phyloP scores from a whole-genome alignment of 306 rosid species.

The Herpetospermum pedunculosum region DNA sequence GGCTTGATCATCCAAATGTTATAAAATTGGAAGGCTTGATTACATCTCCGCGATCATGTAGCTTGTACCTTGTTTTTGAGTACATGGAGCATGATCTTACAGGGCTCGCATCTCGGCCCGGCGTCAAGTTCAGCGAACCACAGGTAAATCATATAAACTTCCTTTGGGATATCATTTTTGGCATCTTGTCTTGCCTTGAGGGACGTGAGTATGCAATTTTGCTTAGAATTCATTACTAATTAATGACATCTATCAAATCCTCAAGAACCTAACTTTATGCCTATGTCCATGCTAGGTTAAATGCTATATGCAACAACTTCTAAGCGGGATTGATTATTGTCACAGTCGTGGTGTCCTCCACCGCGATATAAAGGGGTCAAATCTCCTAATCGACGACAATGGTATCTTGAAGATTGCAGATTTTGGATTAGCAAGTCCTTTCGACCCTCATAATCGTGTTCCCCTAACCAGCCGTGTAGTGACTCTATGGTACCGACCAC shows the following conservation, averaged over 20 bases:
- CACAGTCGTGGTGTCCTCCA: constrained; percentile 84
- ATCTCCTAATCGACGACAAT: constrained; percentile 69
- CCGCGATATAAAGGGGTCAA: constrained; percentile 97
- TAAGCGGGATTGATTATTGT: constrained; percentile 79
- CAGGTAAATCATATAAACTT: constrained; percentile 40
- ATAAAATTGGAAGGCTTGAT: constrained; percentile 87
- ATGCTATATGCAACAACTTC: constrained; percentile 91
- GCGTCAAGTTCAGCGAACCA: constrained; percentile 65
- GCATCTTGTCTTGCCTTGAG: not conserved
- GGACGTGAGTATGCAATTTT: not conserved
- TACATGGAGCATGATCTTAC: constrained; percentile 97
- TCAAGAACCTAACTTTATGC: constrained; percentile 12
- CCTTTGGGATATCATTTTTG: not conserved
- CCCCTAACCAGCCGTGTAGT: constrained; percentile 86
- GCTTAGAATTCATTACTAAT: not conserved
- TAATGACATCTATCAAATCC: not conserved
- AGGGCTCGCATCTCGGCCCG: constrained; percentile 66
- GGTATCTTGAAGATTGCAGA: constrained; percentile 91
- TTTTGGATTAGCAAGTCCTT: constrained; percentile 80
- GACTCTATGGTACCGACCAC: constrained; percentile 96
- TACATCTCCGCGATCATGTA: constrained; percentile 60
- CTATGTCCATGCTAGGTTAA: constrained; percentile 41
- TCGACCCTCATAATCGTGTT: constrained; percentile 50
- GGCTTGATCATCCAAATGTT: constrained; percentile 85
- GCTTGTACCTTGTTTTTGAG: constrained; percentile 84